Percentiles rank a stretch among this genome's conserved stretches.
phyloP scores from a whole-genome alignment of 805 yeast genomes.

The Myxozyma vanderwaltii region DNA sequence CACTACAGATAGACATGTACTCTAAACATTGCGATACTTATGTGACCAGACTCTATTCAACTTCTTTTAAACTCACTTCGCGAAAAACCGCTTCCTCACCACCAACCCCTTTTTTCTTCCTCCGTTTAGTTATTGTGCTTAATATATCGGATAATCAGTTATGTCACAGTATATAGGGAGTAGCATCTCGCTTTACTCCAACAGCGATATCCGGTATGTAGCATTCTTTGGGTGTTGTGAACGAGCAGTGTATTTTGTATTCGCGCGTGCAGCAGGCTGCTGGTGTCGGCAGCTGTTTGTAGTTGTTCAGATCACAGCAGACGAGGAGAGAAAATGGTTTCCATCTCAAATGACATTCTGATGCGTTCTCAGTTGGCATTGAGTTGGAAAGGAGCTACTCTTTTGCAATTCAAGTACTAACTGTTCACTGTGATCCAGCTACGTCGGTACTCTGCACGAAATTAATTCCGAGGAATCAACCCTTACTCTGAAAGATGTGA shows the following conservation, averaged over 20 bases:
- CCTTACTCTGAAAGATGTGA: slow-evolving; percentile 76
- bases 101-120: slow-evolving; percentile 1
- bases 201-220: slow-evolving; percentile 64
- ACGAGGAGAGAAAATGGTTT: background rate
- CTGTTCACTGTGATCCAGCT: slow-evolving; percentile 48
- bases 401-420: too few relatives aligned
- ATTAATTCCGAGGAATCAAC: slow-evolving; percentile 91
- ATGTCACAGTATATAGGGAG: slow-evolving; percentile 96
- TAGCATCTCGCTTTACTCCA: slow-evolving; percentile 77
- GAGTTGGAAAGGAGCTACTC: too few relatives aligned
- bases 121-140: background rate
- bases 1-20: too few relatives aligned
- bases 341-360: too few relatives aligned
- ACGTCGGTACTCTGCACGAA: slow-evolving; percentile 83
- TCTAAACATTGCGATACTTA: too few relatives aligned
- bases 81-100: background rate
- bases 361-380: too few relatives aligned
- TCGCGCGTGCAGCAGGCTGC: too few relatives aligned
- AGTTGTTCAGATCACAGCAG: background rate
- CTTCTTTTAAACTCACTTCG: background rate
- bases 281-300: too few relatives aligned
- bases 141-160: background rate
- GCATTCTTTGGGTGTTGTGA: background rate
- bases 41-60: too few relatives aligned
- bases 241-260: too few relatives aligned